Evolutionary conservation across 768 basidiomycete genomes (phyloP), one percentile per base, ranked within the genome.

Genomic region (Psilocybe sp.): DNA sequence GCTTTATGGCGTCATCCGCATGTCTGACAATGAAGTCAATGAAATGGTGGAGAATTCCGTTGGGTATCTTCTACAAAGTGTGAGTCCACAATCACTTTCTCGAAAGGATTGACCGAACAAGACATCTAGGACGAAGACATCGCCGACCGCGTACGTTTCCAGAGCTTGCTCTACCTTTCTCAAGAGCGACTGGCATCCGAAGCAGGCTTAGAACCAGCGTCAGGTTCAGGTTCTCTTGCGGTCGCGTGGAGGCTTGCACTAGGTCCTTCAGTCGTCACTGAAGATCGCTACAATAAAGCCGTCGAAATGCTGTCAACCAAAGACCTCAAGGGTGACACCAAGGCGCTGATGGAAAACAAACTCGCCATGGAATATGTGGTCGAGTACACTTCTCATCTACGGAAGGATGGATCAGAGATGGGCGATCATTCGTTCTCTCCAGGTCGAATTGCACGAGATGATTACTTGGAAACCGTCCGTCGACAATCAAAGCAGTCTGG

Each of bases 1-100:
- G 43, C 44, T 56, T 28, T 56, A 55, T 15, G 53, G 53, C 10
- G 52, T 57, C 18, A 58, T 58, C 56, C 51, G 51, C 28, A 62
- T 62, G 61, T 62, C 61, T 11, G 61, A 62, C 11, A 51, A 58
- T 19, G 61, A 62, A 44, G 61, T 60, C 10, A 58, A 58, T 31
- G 61, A 56, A 16, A 57, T 62, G 55, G 49, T 60, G 33, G 58
- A 62, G 40, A 55, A 50, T 46, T 58, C 58, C 11, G 61, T 62
- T 12, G 61, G 61, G 23, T 59, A 60, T 43, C 38, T 59, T 10
- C 36, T 60, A 40, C 54, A 56, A 44, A 56, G 54, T 36, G 61
- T 60, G 39, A 32, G 61, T 54, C 35, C 28, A 15, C 33, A 16
- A 38, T 10, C 37, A 7, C 16, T 34, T 18, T 10, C 4, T 18